Percentiles rank a stretch among this genome's conserved stretches.
These are phyloP conservation scores for Closterium sp. DNA, from an alignment of 139 green algal species.

Conservation along the genomic window DNA sequence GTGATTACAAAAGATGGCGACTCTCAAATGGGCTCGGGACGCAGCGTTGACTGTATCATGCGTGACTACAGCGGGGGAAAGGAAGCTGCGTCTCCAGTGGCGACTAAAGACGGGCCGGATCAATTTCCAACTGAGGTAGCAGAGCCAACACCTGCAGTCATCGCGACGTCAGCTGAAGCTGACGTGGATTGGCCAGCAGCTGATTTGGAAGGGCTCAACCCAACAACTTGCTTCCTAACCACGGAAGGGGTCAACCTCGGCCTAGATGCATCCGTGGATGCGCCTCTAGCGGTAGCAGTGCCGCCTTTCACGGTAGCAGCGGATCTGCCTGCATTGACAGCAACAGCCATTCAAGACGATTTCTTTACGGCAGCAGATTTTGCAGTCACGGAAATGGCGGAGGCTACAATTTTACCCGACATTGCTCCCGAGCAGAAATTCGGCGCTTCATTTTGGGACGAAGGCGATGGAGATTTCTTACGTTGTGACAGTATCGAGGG, in stretches of 20 bases:
- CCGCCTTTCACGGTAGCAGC: not conserved
- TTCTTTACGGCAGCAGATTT: not conserved
- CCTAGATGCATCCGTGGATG: not conserved
- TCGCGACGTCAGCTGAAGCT: not conserved
- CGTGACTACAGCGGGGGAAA: not conserved
- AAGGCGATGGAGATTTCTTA: not conserved
- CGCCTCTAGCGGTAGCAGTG: not conserved
- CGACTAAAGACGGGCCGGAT: not conserved
- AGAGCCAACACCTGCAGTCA: not conserved
- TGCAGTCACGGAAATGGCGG: not conserved
- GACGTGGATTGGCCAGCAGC: not conserved
- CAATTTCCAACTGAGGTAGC: not conserved
- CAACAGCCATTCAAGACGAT: not conserved
- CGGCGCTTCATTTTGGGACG: not conserved
- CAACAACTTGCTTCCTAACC: not conserved
- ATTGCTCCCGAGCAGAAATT: not conserved
- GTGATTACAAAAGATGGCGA: not conserved
- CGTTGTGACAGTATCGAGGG: not conserved
- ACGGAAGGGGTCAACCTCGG: not conserved
- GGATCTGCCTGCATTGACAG: not conserved
- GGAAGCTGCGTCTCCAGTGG: not conserved
- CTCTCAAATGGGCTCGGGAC: no score
- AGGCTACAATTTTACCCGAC: not conserved
- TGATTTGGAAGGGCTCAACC: not conserved
- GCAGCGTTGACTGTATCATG: not conserved